Evolutionary conservation across 768 basidiomycete genomes (phyloP), one percentile per base, ranked within the genome.

Genomic region (Pholiota molesta): DNA sequence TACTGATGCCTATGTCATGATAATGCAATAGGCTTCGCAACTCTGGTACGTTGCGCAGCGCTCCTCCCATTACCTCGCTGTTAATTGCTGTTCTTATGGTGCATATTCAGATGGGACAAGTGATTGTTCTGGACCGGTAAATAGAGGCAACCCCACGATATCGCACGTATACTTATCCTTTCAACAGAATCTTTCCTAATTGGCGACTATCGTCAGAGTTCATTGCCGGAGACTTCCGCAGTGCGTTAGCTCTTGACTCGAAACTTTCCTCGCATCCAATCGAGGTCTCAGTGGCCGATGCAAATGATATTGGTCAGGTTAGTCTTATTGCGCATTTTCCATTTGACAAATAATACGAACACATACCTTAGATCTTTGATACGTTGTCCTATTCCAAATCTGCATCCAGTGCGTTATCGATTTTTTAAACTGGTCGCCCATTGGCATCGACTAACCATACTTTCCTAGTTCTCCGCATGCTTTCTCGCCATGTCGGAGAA

Each of bases 181-280:
- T 26, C 23, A 6, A 55, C 35, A 64, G 60, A 73, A 79, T 90
- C 42, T 89, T 85, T 75, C 94, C 92, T 10, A 92, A 95, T 68
- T 97, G 94, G 94, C 89, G 88, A 66, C 86, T 91, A 49, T 83
- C 91, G 68, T 84, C 89, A 2, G 81, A 83, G 55, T 98, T 97
- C 77, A 88, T 97, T 63, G 85, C 85, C 19, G 76, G 78, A 17
- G 86, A 93, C 71, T 78, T 96, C 45, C 84, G 86, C 56, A 77
- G 80, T n/a, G 96, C 96, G 17, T 82, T 98, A 26, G 74, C 77
- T 31, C 83, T 97, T 49, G 97, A 99, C 69, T 83, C 94, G 2
- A 92, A 94, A 69, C 76, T 87, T 10, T 94, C 93, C 21, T 94
- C 92, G 13, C 96, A 99, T 73, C 92, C 97, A 1, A 91, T 99